A percentile compares a stretch with the other conserved stretches of the same genome.
Conservation (phyloP, 331 rosid genomes). For the Dryas integrifolia region DNA sequence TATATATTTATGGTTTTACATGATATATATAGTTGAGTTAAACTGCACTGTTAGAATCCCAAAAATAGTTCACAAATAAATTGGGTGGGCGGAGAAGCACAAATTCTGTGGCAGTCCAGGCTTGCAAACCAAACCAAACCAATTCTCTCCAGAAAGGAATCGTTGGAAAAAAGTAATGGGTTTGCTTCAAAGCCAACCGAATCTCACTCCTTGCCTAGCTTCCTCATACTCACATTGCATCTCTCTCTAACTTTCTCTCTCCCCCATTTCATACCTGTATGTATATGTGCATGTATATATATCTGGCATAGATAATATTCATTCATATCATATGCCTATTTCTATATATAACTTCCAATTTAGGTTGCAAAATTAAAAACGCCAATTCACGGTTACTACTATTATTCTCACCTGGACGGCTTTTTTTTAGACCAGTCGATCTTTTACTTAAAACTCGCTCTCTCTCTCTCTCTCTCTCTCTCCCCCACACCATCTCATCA, state of each 20-base stretch:
- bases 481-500: not conserved
- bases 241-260: constrained; percentile 32
- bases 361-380: constrained; percentile 40
- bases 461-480: constrained; percentile 18
- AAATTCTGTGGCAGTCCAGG: constrained; percentile 71
- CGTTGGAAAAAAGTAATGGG: constrained; percentile 73
- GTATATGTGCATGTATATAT: not conserved
- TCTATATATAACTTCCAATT: constrained; percentile 49
- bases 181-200: constrained; percentile 99
- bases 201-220: constrained; percentile 84
- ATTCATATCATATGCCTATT: not conserved
- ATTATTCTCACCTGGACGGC: constrained; percentile 41
- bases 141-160: constrained; percentile 62
- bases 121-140: constrained; percentile 72
- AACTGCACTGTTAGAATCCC: constrained; percentile 19
- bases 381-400: constrained; percentile 45
- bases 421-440: constrained; percentile 18
- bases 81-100: constrained; percentile 24
- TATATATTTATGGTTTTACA: not conserved
- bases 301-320: not conserved
- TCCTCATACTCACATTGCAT: constrained; percentile 74
- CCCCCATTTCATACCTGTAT: constrained; percentile 28
- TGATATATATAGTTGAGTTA: not conserved
- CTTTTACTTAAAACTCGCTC: constrained; percentile 29
- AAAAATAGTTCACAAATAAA: constrained; percentile 14